Evolutionary conservation across 2,329 filamentous ascomycete genomes (phyloP).

Genomic region (Trichoderma guizhouense): DNA sequence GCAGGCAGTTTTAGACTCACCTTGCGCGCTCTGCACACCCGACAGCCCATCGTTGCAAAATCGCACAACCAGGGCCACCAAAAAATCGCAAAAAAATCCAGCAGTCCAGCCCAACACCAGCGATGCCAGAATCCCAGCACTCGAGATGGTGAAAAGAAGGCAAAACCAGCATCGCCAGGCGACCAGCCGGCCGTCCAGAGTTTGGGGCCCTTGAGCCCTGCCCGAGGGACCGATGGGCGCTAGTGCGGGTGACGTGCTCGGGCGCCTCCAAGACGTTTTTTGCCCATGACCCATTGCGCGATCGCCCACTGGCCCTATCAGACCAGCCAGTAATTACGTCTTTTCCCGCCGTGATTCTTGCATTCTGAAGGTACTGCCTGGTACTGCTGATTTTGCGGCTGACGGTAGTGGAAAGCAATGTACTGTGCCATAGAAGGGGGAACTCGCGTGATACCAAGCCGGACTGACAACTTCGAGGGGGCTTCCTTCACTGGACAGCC

Average conservation of each 20-base stretch:
- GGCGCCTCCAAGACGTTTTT: conserved; percentile 18
- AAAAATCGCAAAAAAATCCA: neutral
- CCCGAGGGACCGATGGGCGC: conserved; percentile 18
- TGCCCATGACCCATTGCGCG: conserved; percentile 15
- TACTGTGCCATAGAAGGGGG: neutral
- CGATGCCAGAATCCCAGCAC: neutral
- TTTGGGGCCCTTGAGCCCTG: neutral
- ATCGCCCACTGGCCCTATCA: conserved; percentile 16
- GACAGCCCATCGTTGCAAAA: conserved; percentile 35
- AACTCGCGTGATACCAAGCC: neutral
- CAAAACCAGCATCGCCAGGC: neutral
- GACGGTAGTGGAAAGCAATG: neutral
- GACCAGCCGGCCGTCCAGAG: conserved; percentile 8
- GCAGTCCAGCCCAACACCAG: neutral
- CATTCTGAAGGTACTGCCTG: neutral
- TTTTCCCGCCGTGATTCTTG: neutral
- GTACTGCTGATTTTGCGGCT: neutral
- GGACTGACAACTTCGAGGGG: neutral
- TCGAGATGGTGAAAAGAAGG: neutral
- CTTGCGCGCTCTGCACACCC: conserved; percentile 41
- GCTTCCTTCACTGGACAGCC: neutral
- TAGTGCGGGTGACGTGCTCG: conserved; percentile 22
- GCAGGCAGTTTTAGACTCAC: conserved; percentile 23
- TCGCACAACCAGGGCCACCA: neutral
- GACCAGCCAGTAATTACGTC: neutral